These are phyloP conservation scores for Suhomyces yuchorum DNA, from an alignment of 1,139 yeast genomes.

Conservation along the genomic window DNA sequence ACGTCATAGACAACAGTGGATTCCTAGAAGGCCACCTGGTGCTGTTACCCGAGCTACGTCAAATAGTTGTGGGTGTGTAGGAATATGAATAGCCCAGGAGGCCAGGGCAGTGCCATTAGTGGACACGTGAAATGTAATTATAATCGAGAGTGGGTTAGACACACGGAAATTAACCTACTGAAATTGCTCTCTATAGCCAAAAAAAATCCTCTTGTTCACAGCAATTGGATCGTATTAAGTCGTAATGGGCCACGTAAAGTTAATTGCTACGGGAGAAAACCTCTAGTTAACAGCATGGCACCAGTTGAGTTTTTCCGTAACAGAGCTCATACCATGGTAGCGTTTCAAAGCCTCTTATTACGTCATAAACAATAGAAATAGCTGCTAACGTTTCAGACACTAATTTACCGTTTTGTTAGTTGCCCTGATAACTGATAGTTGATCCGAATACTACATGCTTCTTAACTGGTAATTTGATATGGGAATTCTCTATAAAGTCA, in stretches of 20 bases:
- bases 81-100: too few species aligned
- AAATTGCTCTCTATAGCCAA: too few species aligned
- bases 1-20: not conserved
- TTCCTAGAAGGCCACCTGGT: not conserved
- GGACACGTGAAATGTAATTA: not conserved
- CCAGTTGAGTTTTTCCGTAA: not conserved
- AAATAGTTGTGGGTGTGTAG: not conserved
- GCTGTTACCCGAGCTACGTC: not conserved
- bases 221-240: too few species aligned
- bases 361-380: not conserved
- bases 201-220: too few species aligned
- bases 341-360: not conserved
- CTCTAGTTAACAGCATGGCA: not conserved
- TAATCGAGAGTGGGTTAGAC: too few species aligned
- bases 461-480: not conserved
- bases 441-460: not conserved
- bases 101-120: too few species aligned
- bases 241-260: too few species aligned
- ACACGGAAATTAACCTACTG: too few species aligned
- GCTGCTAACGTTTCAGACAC: not conserved
- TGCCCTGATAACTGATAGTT: slow-evolving; percentile 1
- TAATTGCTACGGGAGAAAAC: not conserved
- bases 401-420: not conserved
- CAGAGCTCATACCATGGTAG: not conserved
- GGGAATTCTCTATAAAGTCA: slow-evolving; percentile 8